Evolutionary conservation across 176 grass and related monocot genomes (phyloP).

Genomic region (Carex pumila): DNA sequence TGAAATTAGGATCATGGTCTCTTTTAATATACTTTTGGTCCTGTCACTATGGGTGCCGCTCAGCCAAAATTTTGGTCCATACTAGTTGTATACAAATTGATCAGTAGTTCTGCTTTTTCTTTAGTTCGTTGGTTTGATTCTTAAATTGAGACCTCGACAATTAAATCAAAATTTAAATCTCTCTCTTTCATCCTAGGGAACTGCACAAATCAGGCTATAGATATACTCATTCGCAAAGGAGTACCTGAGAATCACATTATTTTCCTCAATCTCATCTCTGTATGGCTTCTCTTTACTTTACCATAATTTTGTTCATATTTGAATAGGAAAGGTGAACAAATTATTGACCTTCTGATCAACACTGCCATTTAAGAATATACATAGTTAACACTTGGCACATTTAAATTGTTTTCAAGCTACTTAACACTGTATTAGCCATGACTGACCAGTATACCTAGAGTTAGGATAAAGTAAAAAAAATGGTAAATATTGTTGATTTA

Average conservation of each 20-base stretch:
- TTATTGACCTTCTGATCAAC: neutral
- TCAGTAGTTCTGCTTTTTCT: neutral
- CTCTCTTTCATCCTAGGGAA: conserved; percentile 47
- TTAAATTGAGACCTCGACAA: neutral
- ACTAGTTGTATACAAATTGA: neutral
- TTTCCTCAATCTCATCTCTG: conserved; percentile 97
- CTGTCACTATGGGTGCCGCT: neutral
- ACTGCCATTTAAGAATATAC: neutral
- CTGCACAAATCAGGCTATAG: conserved; percentile 86
- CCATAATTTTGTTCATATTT: neutral
- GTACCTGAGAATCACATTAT: conserved; percentile 85
- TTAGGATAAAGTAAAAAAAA: neutral
- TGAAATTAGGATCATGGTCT: neutral
- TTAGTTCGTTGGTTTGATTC: neutral
- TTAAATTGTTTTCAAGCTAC: neutral
- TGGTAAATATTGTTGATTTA: no score
- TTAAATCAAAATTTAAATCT: neutral
- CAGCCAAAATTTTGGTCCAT: neutral
- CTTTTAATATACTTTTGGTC: neutral
- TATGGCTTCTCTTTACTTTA: conserved; percentile 19
- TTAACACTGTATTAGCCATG: neutral
- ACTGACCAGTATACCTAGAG: neutral
- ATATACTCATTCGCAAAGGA: conserved; percentile 89
- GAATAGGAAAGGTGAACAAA: neutral
- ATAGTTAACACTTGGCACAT: neutral